Evolutionary conservation across 2,329 filamentous ascomycete genomes (phyloP).

Genomic region (Botrytis byssoidea): DNA sequence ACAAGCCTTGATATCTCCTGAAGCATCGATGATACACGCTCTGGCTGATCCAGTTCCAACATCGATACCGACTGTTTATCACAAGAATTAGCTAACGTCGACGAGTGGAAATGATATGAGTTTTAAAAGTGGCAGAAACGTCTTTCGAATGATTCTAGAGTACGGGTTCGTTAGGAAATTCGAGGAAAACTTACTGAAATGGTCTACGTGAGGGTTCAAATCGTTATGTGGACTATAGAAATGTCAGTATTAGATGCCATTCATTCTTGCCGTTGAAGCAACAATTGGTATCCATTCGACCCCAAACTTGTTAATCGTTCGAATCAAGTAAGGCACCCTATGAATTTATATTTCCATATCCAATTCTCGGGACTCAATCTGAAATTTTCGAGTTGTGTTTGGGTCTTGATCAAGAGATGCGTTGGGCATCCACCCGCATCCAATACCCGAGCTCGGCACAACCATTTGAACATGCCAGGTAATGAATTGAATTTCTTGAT

Average conservation of each 20-base stretch:
- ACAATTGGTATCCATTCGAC: background rate
- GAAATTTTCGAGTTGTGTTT: background rate
- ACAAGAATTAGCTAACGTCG: constrained; percentile 2
- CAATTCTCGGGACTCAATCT: background rate
- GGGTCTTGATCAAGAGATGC: background rate
- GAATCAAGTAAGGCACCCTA: background rate
- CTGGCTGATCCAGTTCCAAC: constrained; percentile 94
- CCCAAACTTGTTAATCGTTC: background rate
- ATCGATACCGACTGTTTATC: constrained; percentile 70
- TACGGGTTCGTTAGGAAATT: background rate
- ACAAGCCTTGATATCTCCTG: constrained; percentile 77
- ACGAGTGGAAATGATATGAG: background rate
- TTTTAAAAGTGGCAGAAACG: background rate
- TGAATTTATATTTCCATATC: background rate
- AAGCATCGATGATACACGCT: constrained; percentile 90
- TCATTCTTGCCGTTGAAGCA: background rate
- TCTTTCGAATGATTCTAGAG: background rate
- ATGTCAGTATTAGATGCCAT: background rate
- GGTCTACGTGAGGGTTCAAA: constrained; percentile 47
- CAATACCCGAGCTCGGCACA: background rate
- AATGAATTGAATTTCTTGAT: background rate
- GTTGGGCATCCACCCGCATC: background rate
- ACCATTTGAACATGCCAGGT: background rate
- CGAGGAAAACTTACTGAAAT: constrained; percentile 46
- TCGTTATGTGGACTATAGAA: constrained; percentile 37